These are phyloP conservation scores for Phenoliferia sp. DNA, from an alignment of 1,284 basidiomycete species.

Conservation along the genomic window DNA sequence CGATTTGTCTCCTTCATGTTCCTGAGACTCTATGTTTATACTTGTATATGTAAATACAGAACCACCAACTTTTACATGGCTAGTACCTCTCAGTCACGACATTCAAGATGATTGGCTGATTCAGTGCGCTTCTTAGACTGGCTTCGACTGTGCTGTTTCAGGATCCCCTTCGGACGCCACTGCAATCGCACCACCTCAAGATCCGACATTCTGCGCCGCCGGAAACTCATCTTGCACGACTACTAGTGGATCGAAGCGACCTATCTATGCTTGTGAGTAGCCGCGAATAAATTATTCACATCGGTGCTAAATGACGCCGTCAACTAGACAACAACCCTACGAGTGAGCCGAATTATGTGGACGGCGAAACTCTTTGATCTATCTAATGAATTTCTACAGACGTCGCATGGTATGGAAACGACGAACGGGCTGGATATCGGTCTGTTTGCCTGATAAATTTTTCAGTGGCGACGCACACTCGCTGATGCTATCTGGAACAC, in stretches of 20 bases:
- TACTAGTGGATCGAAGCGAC: constrained; percentile 23
- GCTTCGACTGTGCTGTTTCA: constrained; percentile 27
- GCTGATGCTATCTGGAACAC: background rate
- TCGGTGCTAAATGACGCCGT: too few species aligned
- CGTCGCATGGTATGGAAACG: constrained; percentile 17
- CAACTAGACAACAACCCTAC: constrained; percentile 2
- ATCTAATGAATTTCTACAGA: constrained; percentile 8
- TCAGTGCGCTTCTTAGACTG: constrained; percentile 1
- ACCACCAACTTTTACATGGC: constrained; percentile 27
- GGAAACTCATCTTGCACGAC: background rate
- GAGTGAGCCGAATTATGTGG: too few species aligned
- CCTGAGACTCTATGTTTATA: background rate
- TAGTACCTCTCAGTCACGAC: background rate
- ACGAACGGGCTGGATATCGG: constrained; percentile 24
- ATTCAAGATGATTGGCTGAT: background rate
- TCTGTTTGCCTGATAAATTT: background rate
- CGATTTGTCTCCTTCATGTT: background rate
- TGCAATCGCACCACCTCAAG: constrained; percentile 18
- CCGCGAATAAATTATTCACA: too few species aligned
- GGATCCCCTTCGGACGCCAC: constrained; percentile 15
- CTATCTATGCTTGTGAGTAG: constrained; percentile 25
- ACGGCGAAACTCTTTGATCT: background rate
- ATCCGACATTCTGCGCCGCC: constrained; percentile 21
- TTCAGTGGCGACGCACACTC: background rate
- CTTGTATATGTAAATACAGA: background rate